A percentile compares a stretch with the other conserved stretches of the same genome.
Conservation (phyloP, 2,329 filamentous ascomycete species). For the Calycina herbarum region DNA sequence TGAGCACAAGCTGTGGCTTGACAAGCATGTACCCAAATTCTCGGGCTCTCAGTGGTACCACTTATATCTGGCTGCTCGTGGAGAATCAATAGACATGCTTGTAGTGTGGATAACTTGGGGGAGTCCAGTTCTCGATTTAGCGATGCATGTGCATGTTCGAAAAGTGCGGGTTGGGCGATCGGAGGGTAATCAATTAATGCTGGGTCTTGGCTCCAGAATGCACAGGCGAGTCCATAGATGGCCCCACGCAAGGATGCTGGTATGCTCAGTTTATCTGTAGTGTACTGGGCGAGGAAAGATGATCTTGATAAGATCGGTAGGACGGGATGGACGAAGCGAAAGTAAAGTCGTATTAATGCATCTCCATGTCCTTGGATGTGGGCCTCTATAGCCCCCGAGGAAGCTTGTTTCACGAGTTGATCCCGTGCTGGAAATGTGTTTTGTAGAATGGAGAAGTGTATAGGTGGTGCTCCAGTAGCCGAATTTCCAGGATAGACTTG, state of each 20-base stretch:
- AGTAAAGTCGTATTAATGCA: constrained; percentile 46
- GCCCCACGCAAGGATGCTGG: constrained; percentile 48
- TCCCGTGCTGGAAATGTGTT: constrained; percentile 48
- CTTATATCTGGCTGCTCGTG: constrained; percentile 48
- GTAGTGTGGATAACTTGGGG: constrained; percentile 47
- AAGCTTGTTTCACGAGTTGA: constrained; percentile 40
- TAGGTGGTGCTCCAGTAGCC: constrained; percentile 41
- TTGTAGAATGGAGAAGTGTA: constrained; percentile 48
- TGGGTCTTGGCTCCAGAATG: constrained; percentile 44
- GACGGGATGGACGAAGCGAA: constrained; percentile 47
- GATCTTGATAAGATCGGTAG: constrained; percentile 47
- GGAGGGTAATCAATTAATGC: constrained; percentile 37
- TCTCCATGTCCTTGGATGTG: constrained; percentile 44
- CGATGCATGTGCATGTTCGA: constrained; percentile 45
- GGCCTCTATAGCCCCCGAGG: constrained; percentile 46
- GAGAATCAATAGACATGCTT: constrained; percentile 47
- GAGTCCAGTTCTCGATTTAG: constrained; percentile 48
- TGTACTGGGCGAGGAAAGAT: constrained; percentile 44
- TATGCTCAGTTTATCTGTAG: constrained; percentile 41
- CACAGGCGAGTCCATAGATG: constrained; percentile 46
- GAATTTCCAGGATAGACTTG: constrained; percentile 43
- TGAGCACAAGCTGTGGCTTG: constrained; percentile 48
- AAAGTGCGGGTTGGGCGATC: constrained; percentile 45
- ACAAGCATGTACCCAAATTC: constrained; percentile 46
- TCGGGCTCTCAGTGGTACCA: constrained; percentile 48